Conservation (phyloP, 2,329 filamentous ascomycete species). For the Dryadomyces sulphureus region DNA sequence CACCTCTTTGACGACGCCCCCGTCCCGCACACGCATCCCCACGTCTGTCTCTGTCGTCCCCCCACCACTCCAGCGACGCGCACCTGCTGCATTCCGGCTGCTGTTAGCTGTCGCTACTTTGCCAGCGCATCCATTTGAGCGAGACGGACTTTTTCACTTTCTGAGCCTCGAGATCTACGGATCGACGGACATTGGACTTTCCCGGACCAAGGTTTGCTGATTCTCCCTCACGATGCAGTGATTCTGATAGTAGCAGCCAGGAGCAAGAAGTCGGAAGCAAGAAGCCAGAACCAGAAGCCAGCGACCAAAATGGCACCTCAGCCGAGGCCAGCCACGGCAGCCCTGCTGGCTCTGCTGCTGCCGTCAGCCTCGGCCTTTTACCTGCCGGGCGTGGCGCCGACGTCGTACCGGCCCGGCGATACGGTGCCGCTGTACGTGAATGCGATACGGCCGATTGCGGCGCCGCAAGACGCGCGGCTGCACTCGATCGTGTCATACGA, state of each 20-base stretch:
- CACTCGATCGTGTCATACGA: conserved; percentile 93
- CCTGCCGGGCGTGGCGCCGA: conserved; percentile 87
- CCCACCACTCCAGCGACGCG: not conserved
- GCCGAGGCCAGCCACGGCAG: conserved; percentile 23
- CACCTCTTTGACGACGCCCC: not conserved
- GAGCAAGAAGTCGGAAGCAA: no score
- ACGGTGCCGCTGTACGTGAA: conserved; percentile 84
- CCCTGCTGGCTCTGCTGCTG: conserved; percentile 34
- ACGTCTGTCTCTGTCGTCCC: not conserved
- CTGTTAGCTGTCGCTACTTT: no score
- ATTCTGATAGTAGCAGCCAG: no score
- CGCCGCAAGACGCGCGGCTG: conserved; percentile 61
- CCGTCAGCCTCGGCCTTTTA: conserved; percentile 66
- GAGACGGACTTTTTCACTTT: no score
- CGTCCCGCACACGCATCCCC: not conserved
- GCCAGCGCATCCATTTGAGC: no score
- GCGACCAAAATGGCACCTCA: no score
- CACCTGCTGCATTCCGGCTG: not conserved
- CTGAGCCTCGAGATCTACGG: no score
- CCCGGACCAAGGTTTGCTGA: no score
- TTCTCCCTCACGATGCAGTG: no score
- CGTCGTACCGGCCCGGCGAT: conserved; percentile 71
- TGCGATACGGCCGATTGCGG: conserved; percentile 72
- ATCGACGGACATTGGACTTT: no score
- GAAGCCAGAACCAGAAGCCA: no score